Conservation (phyloP, 1,139 yeast genomes). For the Trichomonascaceae sp. region DNA sequence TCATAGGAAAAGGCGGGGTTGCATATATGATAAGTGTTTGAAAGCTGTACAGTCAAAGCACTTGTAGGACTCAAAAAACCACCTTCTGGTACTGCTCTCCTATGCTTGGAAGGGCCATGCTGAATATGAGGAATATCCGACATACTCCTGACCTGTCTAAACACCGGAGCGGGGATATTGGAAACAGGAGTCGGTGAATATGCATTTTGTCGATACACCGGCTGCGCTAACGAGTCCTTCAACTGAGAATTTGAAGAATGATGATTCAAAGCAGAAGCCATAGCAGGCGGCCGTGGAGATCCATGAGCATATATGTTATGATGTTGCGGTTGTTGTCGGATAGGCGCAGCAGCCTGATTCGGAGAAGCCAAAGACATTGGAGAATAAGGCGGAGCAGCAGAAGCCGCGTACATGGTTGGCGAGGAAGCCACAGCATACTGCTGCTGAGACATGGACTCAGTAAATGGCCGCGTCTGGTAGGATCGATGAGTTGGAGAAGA, state of each 20-base stretch:
- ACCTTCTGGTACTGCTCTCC: constrained; percentile 75
- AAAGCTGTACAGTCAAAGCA: constrained; percentile 71
- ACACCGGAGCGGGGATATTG: constrained; percentile 37
- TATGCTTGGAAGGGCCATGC: constrained; percentile 56
- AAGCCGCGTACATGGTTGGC: not conserved
- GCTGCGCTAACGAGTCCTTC: constrained; percentile 2
- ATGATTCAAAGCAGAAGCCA: constrained; percentile 6
- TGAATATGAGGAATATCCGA: constrained; percentile 62
- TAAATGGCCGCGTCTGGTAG: not conserved
- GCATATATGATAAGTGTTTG: constrained; percentile 80
- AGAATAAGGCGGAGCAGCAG: constrained; percentile 7
- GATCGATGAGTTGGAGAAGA: not conserved
- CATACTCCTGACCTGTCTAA: constrained; percentile 39
- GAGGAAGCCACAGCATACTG: not conserved
- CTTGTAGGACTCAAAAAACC: constrained; percentile 79
- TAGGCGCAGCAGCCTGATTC: not conserved
- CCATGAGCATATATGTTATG: constrained; percentile 9
- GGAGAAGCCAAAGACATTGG: constrained; percentile 9
- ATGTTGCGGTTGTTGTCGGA: constrained; percentile 4
- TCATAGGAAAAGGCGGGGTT: constrained; percentile 83
- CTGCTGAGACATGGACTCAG: not conserved
- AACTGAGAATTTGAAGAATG: constrained; percentile 7
- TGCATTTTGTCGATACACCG: not conserved
- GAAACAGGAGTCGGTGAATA: constrained; percentile 3
- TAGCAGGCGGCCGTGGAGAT: constrained; percentile 11